Conservation (phyloP, 2,329 filamentous ascomycete genomes). For the Arthrobotrys iridis region DNA sequence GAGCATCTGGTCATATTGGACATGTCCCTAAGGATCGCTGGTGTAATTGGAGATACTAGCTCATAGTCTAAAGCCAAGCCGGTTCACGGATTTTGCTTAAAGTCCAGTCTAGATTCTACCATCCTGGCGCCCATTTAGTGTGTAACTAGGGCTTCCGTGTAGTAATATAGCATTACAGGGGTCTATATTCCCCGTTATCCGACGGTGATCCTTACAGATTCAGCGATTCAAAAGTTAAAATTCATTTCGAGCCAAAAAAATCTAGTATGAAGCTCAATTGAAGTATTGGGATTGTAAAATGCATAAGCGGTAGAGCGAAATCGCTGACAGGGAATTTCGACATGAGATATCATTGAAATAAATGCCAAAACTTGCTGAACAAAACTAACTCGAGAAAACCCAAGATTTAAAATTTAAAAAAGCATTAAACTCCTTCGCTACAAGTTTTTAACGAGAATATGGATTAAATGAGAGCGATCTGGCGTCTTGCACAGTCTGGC, state of each 20-base stretch:
- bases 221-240: neutral
- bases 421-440: constrained; percentile 43
- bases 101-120: neutral
- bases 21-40: constrained; percentile 45
- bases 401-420: neutral
- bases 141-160: neutral
- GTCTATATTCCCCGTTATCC: neutral
- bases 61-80: constrained; percentile 6
- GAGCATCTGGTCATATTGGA: constrained; percentile 73
- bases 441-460: constrained; percentile 10
- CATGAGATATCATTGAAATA: constrained; percentile 7
- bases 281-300: neutral
- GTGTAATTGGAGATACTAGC: constrained; percentile 23
- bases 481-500: neutral
- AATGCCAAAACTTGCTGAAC: neutral
- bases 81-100: neutral
- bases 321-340: neutral
- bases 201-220: neutral
- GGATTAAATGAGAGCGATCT: constrained; percentile 11
- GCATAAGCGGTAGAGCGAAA: neutral
- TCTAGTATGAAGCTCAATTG: neutral
- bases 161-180: neutral
- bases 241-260: neutral
- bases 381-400: neutral
- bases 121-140: neutral